phyloP scores from a whole-genome alignment of 257 asterid species.

The Fraxinus americana region DNA sequence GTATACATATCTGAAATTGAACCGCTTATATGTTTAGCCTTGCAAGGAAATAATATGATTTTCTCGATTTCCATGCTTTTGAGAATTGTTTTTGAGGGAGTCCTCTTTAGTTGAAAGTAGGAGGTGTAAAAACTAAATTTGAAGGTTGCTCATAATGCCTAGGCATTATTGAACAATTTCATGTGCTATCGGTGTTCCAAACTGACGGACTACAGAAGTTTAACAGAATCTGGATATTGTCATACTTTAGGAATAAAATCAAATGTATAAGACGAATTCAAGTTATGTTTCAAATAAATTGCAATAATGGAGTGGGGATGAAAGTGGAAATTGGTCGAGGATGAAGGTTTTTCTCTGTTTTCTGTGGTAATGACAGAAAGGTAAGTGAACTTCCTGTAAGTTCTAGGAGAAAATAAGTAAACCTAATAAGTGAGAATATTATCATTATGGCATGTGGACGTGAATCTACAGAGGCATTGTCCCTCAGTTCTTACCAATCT shows the following conservation, averaged over 20 bases:
- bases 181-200: not conserved
- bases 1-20: not conserved
- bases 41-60: not conserved
- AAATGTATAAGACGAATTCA: not conserved
- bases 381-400: not conserved
- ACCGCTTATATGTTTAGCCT: not conserved
- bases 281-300: not conserved
- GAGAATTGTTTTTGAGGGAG: not conserved
- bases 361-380: not conserved
- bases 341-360: not conserved
- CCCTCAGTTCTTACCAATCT: too few species aligned
- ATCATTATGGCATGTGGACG: not conserved
- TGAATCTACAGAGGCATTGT: not conserved
- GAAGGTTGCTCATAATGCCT: not conserved
- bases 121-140: not conserved
- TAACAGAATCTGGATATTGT: not conserved
- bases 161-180: not conserved
- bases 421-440: not conserved
- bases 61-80: not conserved
- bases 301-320: not conserved
- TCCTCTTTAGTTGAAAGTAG: not conserved
- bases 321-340: not conserved
- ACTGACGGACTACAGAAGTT: not conserved
- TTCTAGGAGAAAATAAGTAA: not conserved
- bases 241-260: not conserved